Conservation (phyloP, 139 green algal species). For the Closterium sp. region DNA sequence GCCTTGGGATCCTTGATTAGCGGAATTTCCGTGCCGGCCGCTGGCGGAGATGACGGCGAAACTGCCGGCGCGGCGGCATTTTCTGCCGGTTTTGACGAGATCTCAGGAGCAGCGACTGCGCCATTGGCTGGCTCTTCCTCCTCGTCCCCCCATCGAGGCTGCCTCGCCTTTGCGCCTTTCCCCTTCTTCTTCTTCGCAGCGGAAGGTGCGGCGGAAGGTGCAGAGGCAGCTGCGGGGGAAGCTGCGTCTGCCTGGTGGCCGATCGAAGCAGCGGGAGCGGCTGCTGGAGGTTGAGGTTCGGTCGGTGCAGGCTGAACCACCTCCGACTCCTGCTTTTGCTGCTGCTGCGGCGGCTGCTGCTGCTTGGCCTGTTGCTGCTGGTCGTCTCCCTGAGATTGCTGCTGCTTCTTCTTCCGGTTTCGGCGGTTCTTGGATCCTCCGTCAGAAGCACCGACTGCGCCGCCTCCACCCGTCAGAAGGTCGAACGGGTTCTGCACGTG, state of each 20-base stretch:
- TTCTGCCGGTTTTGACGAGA: not conserved
- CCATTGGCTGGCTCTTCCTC: not conserved
- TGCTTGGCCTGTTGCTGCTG: not conserved
- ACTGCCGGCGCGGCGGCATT: not conserved
- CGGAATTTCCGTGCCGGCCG: not conserved
- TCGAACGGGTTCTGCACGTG: not conserved
- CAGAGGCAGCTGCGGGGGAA: not conserved
- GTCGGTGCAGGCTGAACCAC: not conserved
- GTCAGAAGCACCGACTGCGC: not conserved
- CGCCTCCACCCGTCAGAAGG: not conserved
- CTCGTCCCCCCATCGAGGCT: not conserved
- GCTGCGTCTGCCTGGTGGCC: not conserved
- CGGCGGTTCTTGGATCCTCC: not conserved
- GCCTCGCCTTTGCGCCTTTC: not conserved
- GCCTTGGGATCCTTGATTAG: not conserved
- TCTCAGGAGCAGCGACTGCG: not conserved
- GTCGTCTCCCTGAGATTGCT: not conserved
- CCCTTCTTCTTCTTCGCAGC: not conserved
- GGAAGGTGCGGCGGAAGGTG: not conserved
- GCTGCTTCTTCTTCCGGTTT: not conserved
- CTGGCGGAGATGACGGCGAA: not conserved
- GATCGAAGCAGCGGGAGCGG: not conserved
- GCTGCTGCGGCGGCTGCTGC: not conserved
- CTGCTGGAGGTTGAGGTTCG: not conserved
- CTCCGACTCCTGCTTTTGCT: not conserved